Evolutionary conservation across 2,329 filamentous ascomycete species (phyloP).

Genomic region (Paracoccidioides brasiliensis): DNA sequence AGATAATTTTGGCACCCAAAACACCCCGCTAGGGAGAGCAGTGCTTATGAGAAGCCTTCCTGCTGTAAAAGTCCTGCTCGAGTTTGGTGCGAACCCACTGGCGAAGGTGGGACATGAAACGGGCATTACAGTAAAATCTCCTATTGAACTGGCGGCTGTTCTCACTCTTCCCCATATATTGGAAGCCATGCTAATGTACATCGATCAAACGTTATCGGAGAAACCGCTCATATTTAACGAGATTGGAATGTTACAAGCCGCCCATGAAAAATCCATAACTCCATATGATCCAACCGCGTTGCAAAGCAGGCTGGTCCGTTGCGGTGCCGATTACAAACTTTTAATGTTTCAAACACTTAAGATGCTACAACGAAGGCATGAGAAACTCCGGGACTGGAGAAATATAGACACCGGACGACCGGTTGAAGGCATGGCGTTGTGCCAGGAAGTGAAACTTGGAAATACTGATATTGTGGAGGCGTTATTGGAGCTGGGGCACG

Average conservation of each 20-base stretch:
- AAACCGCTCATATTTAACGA: background rate
- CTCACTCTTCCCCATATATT: slow-evolving; percentile 1
- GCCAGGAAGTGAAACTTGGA: background rate
- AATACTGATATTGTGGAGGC: slow-evolving; percentile 1
- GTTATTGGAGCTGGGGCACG: background rate
- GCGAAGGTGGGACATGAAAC: background rate
- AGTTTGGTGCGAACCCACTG: background rate
- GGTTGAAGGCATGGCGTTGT: background rate
- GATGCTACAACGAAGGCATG: background rate
- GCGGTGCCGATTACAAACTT: background rate
- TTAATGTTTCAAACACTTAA: slow-evolving; percentile 1
- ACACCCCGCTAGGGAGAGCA: background rate
- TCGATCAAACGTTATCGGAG: background rate
- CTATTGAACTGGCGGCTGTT: background rate
- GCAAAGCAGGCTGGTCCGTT: slow-evolving; percentile 1
- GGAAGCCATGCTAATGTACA: background rate
- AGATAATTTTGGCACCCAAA: slow-evolving; percentile 1
- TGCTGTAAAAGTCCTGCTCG: slow-evolving; percentile 1
- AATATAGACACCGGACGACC: background rate
- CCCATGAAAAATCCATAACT: background rate
- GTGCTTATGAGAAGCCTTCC: slow-evolving; percentile 1
- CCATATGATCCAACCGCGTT: background rate
- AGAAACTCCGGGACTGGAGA: slow-evolving; percentile 1
- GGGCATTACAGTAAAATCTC: background rate
- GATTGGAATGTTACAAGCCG: background rate